Evolutionary conservation across 225 moss, liverwort and hornwort genomes (phyloP), one percentile per base, ranked within the genome.

Genomic region (Marchantia paleacea): DNA sequence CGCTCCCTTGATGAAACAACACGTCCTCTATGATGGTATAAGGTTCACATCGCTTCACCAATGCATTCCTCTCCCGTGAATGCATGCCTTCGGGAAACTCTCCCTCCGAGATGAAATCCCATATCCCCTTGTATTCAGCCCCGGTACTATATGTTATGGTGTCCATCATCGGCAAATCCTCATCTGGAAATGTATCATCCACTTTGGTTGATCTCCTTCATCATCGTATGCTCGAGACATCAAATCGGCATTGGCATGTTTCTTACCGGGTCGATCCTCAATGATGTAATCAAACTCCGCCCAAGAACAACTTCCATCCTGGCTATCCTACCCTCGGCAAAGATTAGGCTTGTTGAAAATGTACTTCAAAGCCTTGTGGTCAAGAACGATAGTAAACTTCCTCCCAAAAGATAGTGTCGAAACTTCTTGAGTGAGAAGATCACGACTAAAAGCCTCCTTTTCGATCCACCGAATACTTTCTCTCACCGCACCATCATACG

Each of bases 181-280:
- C 67, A 68, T 68, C 71, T 10, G 31, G 71, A 22, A 71, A 71
- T 1, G 15, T 7, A 22, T 71, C 31, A 30, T 71, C 49, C 1
- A 30, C 49, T n/a, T n/a, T 39, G 31, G 11, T 3, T 30, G 8
- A 39, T 39, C 47, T 15, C 12, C 15, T 10, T 48, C 71, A 71
- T 12, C 30, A 71, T 50, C 71, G 1, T 30, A 14, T 7, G 15
- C 31, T 50, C 61, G 0, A 2, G 78, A 78, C 29, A 78, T 11
- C 16, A 78, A 78, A 63, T 78, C 78, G 1, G 78, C 78, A 39
- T 78, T 78, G 1, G 29, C 78, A 78, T 78, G 78, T 20, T 78
- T 10, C 78, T 29, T 63, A 3, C 78, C 61, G 3, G 57, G 26
- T n/a, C 61, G 6, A 24, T 18, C 39, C 30, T 60, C 78, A 19